phyloP scores from a whole-genome alignment of 768 basidiomycete species.

The Suillus tomentosus region DNA sequence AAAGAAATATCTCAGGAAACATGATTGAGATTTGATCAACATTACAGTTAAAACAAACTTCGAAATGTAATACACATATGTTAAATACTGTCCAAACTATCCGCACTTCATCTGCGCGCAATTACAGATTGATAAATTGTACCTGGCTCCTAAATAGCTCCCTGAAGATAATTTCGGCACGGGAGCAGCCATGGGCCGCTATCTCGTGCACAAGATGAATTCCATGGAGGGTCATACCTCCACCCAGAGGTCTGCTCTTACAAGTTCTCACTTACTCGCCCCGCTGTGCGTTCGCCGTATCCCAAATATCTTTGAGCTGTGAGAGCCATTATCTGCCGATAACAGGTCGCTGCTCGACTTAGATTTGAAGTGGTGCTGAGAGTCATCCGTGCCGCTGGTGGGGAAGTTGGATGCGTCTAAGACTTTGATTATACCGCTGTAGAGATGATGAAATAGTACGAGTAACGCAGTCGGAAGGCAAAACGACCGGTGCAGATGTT shows the following conservation, averaged over 20 bases:
- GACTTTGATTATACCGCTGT: slow-evolving; percentile 56
- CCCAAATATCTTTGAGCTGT: slow-evolving; percentile 12
- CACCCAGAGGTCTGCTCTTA: background rate
- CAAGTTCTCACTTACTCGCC: background rate
- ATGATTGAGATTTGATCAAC: background rate
- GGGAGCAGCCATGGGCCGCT: background rate
- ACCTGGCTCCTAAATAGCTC: background rate
- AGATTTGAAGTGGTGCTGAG: slow-evolving; percentile 15
- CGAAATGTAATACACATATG: background rate
- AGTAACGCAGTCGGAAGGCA: background rate
- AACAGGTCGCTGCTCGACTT: slow-evolving; percentile 11
- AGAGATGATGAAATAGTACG: background rate
- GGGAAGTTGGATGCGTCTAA: slow-evolving; percentile 49
- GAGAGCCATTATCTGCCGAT: background rate
- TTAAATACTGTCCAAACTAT: background rate
- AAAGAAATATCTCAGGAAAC: background rate
- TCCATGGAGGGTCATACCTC: background rate
- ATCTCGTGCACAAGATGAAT: background rate
- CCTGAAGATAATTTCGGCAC: background rate
- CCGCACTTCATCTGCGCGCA: no score
- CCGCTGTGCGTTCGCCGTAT: slow-evolving; percentile 14
- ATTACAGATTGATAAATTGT: background rate
- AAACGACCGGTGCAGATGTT: background rate
- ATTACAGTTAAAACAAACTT: background rate
- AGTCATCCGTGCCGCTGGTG: slow-evolving; percentile 3